Evolutionary conservation across 2,329 filamentous ascomycete genomes (phyloP), one percentile per base, ranked within the genome.

Genomic region (Hypoxylon sp.): DNA sequence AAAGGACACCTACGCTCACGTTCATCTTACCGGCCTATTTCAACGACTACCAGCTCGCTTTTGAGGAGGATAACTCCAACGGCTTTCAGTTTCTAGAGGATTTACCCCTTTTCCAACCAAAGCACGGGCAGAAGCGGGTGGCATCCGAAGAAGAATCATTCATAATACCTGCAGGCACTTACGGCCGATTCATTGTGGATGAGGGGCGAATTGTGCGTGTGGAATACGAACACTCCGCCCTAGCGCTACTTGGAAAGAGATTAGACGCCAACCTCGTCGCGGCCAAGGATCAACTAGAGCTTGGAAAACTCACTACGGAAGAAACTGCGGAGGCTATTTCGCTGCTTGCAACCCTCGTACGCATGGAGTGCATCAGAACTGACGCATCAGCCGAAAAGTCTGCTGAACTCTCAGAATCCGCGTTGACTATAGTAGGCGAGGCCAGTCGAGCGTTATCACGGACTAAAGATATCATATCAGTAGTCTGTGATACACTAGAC

Each of bases 401-500:
- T 16, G 26, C 40, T 5, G 71, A 65, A 44, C 62, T 59, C 24
- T 58, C 73, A 63, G 72, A 80, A 58, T 71, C 77, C 2, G 80
- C 80, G 0, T 68, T 85, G 24, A 80, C 82, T 20, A 79, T 91
- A 11, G 76, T 91, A 32, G 82, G 85, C 33, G 87, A 89, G 80
- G 84, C 83, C 69, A 87, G 82, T 77, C 87, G 80, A 75, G 85
- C 76, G 65, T 81, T 83, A 68, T 80, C 80, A 22, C 82, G 85
- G 33, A 89, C 86, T 59, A 86, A 84, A 67, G 95, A 97, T 75
- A 90, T 98, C 54, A 85, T 97, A 54, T 88, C 87, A 9, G 87
- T 97, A 42, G 82, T 98, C 26, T 91, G 93, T 70, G 91, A 96
- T 65, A 92, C 95, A 1, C 90, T 98, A 71, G 96, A 98, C 70